Conservation (phyloP, 495 filamentous ascomycete species). For the Podospora tetraspora region DNA sequence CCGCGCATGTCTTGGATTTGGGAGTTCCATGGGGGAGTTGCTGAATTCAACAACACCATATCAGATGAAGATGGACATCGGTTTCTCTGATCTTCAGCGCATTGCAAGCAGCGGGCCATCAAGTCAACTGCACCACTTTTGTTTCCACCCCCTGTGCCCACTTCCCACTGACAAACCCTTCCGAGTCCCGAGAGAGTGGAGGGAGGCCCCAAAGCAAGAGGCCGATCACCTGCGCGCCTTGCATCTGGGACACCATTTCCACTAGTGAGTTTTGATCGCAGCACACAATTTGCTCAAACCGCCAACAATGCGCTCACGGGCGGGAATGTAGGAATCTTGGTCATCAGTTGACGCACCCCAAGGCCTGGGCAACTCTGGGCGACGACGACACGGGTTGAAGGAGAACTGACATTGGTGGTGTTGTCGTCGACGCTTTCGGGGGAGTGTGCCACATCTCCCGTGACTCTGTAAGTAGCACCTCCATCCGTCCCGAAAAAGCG, state of each 20-base stretch:
- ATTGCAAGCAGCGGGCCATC: background rate
- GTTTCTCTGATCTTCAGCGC: background rate
- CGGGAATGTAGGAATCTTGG: background rate
- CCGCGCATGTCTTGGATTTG: background rate
- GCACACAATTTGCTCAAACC: background rate
- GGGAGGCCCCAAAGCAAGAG: background rate
- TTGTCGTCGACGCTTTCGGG: background rate
- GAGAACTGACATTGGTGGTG: background rate
- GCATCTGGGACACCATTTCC: background rate
- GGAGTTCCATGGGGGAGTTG: background rate
- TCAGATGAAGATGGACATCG: background rate
- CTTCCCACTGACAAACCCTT: background rate
- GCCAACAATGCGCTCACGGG: background rate
- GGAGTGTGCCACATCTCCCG: background rate
- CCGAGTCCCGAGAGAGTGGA: background rate
- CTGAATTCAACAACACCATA: background rate
- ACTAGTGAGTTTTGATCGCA: background rate
- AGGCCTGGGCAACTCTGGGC: background rate
- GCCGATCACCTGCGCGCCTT: background rate
- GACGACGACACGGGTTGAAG: background rate
- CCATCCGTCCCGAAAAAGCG: background rate
- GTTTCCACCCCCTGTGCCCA: background rate
- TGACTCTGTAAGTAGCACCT: background rate
- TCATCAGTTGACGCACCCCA: background rate
- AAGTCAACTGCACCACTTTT: background rate